Conservation (phyloP, 1,284 basidiomycete genomes). For the Malassezia dermatis region DNA sequence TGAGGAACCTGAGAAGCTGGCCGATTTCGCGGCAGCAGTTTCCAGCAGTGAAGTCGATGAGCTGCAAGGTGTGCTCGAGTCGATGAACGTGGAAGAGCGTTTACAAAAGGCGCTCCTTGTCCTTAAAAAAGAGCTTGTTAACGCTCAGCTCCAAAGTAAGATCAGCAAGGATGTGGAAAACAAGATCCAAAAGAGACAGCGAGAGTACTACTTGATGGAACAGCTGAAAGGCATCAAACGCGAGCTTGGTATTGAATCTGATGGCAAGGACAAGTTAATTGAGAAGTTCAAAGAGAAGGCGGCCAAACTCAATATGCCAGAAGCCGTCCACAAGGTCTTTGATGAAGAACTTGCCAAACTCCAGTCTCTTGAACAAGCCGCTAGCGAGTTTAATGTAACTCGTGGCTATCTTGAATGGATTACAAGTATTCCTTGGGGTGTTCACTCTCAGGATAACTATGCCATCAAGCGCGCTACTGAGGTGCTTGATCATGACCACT, state of each 20-base stretch:
- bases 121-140: conserved; percentile 95
- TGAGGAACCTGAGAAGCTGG: conserved; percentile 94
- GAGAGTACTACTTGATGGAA: conserved; percentile 97
- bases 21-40: conserved; percentile 94
- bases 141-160: conserved; percentile 88
- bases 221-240: conserved; percentile 98
- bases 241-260: conserved; percentile 90
- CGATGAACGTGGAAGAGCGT: conserved; percentile 73
- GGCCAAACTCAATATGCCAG: conserved; percentile 78
- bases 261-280: conserved; percentile 93
- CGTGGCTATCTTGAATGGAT: conserved; percentile 48
- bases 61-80: conserved; percentile 85
- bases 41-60: conserved; percentile 81
- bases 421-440: conserved; percentile 90
- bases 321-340: conserved; percentile 81
- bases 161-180: conserved; percentile 85
- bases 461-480: conserved; percentile 71
- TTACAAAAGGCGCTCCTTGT: conserved; percentile 82
- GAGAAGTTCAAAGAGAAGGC: conserved; percentile 92
- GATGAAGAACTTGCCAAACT: conserved; percentile 93
- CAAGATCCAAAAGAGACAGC: conserved; percentile 92
- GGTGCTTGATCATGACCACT: conserved; percentile 91
- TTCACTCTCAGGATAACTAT: conserved; percentile 86
- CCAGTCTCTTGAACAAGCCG: conserved; percentile 72
- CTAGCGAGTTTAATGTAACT: conserved; percentile 78